phyloP scores from a whole-genome alignment of 2,329 filamentous ascomycete genomes.

The Pseudocercospora musae region DNA sequence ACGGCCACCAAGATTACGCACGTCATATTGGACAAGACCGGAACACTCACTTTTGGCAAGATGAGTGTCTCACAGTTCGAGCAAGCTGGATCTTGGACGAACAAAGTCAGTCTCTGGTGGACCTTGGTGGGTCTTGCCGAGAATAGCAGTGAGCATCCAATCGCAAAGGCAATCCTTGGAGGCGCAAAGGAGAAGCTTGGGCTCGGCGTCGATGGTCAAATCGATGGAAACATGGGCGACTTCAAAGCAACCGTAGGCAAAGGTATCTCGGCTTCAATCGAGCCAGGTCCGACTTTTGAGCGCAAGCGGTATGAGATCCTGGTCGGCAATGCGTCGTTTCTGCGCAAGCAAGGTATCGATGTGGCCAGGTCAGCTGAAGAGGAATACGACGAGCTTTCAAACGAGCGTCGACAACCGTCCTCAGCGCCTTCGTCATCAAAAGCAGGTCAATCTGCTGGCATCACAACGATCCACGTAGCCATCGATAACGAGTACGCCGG shows the following conservation, averaged over 20 bases:
- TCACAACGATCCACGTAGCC: conserved; percentile 87
- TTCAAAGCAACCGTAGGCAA: conserved; percentile 81
- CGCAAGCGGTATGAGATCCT: conserved; percentile 73
- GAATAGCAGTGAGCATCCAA: conserved; percentile 91
- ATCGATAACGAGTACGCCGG: conserved; percentile 80
- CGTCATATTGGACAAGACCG: conserved; percentile 92
- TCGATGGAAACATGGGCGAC: conserved; percentile 81
- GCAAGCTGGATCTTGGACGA: conserved; percentile 66
- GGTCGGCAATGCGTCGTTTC: conserved; percentile 76
- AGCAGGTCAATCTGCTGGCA: conserved; percentile 58
- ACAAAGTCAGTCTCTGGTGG: conserved; percentile 82
- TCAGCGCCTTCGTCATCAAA: conserved; percentile 34
- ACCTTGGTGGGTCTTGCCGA: conserved; percentile 92
- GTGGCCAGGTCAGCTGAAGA: conserved; percentile 55
- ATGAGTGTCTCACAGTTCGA: conserved; percentile 82
- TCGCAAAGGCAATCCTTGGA: conserved; percentile 79
- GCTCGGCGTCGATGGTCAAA: conserved; percentile 65
- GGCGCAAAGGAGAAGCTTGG: conserved; percentile 74
- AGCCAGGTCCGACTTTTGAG: conserved; percentile 67
- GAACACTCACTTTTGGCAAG: conserved; percentile 88
- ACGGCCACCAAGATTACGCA: conserved; percentile 85
- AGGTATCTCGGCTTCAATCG: conserved; percentile 77
- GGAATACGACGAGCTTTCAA: conserved; percentile 48
- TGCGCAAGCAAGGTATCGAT: conserved; percentile 66
- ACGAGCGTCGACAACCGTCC: conserved; percentile 18